These are phyloP conservation scores for Chrysoporthe austroafricana DNA, from an alignment of 2,329 filamentous ascomycete genomes.

Conservation along the genomic window DNA sequence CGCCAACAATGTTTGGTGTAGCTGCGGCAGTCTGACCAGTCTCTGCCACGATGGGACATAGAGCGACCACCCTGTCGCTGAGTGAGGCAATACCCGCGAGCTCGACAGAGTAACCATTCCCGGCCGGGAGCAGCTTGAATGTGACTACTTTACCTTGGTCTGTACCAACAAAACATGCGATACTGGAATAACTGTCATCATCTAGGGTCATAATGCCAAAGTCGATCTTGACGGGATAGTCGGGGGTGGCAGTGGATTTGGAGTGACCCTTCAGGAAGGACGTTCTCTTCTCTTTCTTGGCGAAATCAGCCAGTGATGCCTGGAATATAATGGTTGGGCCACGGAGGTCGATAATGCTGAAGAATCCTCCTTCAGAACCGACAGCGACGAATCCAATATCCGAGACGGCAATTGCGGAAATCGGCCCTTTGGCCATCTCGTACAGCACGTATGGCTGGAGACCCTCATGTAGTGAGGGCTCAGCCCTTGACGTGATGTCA, in stretches of 20 bases:
- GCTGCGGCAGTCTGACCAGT: conserved; percentile 77
- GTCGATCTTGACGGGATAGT: conserved; percentile 82
- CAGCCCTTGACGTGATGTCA: conserved; percentile 73
- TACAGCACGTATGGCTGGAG: conserved; percentile 76
- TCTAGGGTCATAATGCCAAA: conserved; percentile 94
- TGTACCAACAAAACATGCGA: conserved; percentile 89
- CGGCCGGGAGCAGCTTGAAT: conserved; percentile 84
- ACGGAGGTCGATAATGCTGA: conserved; percentile 85
- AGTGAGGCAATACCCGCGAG: conserved; percentile 70
- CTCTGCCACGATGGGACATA: conserved; percentile 79
- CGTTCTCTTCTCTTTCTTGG: conserved; percentile 74
- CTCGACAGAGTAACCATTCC: conserved; percentile 72
- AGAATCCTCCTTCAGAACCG: conserved; percentile 79
- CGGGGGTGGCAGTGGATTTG: conserved; percentile 54
- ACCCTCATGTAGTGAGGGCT: conserved; percentile 70
- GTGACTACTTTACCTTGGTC: conserved; percentile 82
- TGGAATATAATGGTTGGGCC: conserved; percentile 84
- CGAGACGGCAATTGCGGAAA: conserved; percentile 81
- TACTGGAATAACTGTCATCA: conserved; percentile 93
- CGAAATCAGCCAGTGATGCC: conserved; percentile 71
- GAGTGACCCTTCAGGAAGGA: conserved; percentile 69
- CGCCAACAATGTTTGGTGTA: conserved; percentile 74
- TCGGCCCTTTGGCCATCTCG: conserved; percentile 79
- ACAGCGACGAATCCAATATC: conserved; percentile 90
- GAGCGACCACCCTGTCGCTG: conserved; percentile 72